These are phyloP conservation scores for Vickermania ingenoplastis DNA, from an alignment of 208 protist genomes.

Conservation along the genomic window DNA sequence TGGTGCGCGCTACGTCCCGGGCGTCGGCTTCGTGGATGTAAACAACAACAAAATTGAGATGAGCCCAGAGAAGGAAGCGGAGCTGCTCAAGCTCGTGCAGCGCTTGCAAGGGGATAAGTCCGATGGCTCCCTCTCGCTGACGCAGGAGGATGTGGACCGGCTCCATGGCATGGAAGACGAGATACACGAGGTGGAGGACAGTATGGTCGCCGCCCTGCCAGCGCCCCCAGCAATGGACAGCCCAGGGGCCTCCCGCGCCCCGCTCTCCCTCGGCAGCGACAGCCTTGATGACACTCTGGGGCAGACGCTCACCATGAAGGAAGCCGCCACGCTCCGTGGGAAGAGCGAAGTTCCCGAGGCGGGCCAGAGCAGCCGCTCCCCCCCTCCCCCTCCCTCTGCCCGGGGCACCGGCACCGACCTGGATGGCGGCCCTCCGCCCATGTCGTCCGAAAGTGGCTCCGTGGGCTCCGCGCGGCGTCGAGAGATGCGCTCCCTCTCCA, in stretches of 20 bases:
- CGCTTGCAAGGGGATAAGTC: background rate
- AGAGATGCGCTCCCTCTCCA: constrained; percentile 11
- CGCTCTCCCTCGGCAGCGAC: too few relatives aligned
- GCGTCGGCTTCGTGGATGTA: constrained; percentile 2
- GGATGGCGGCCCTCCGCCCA: too few relatives aligned
- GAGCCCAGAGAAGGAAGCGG: background rate
- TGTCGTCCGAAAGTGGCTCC: too few relatives aligned
- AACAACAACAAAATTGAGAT: background rate
- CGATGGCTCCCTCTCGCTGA: too few relatives aligned
- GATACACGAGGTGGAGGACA: too few relatives aligned
- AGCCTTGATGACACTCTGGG: too few relatives aligned
- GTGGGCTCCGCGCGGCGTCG: too few relatives aligned
- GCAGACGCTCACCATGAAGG: background rate
- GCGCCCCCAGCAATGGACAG: too few relatives aligned
- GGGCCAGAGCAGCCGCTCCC: background rate
- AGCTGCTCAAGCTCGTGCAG: background rate
- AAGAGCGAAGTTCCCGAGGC: background rate
- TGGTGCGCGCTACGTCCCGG: background rate
- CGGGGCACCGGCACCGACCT: too few relatives aligned
- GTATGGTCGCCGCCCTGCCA: too few relatives aligned
- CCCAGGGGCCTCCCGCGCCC: too few relatives aligned
- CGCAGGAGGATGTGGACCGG: background rate
- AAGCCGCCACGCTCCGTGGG: background rate
- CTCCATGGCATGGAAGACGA: background rate
- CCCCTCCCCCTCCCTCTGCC: constrained; percentile 16